phyloP scores from a whole-genome alignment of 441 rosid genomes.

The Bruguiera hainesii region DNA sequence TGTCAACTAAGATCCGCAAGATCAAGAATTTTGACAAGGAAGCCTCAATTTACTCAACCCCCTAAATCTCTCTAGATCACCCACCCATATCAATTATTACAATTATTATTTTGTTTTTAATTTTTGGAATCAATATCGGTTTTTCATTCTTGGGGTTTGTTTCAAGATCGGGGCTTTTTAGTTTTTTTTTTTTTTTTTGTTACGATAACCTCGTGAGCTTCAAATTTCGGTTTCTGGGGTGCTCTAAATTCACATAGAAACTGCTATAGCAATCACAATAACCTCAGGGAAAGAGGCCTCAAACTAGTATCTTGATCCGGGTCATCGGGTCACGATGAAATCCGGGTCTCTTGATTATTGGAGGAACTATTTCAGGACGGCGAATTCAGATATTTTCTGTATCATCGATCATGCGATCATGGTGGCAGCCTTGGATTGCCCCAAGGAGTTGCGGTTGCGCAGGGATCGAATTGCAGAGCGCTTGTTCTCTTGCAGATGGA shows the following conservation, averaged over 20 bases:
- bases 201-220: background rate
- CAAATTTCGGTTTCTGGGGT: conserved; percentile 7
- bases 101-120: no score
- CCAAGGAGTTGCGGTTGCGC: conserved; percentile 59
- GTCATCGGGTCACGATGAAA: conserved; percentile 29
- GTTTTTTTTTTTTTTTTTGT: background rate
- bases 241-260: background rate
- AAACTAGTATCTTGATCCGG: background rate
- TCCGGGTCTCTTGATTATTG: conserved; percentile 56
- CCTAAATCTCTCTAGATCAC: no score
- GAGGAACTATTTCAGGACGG: conserved; percentile 74
- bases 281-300: background rate
- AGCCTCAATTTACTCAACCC: no score
- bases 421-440: conserved; percentile 85
- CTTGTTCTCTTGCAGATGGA: conserved; percentile 53
- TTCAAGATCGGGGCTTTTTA: background rate
- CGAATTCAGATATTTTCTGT: conserved; percentile 65
- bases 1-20: background rate
- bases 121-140: no score
- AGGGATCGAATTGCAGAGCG: conserved; percentile 86
- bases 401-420: conserved; percentile 72
- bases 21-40: background rate
- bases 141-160: no score
- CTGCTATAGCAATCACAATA: background rate
- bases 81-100: no score